Evolutionary conservation across 768 basidiomycete species (phyloP).

Genomic region (Sistotremastrum niveocremeum): DNA sequence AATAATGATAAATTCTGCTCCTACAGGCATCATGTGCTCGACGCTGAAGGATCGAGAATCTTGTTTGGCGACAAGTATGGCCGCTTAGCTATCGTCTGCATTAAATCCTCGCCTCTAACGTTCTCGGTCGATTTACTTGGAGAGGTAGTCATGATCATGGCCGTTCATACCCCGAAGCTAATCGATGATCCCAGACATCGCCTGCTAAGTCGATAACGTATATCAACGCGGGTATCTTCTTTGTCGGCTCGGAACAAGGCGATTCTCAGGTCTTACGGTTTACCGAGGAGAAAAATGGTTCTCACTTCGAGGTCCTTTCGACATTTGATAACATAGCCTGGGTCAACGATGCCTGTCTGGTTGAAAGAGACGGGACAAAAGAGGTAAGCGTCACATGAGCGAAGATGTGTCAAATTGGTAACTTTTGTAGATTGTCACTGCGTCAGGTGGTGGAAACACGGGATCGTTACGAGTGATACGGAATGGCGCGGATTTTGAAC

Average conservation of each 20-base stretch:
- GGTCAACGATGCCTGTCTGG: slow-evolving; percentile 66
- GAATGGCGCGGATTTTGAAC: slow-evolving; percentile 70
- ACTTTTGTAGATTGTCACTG: slow-evolving; percentile 55
- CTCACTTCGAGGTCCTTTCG: slow-evolving; percentile 47
- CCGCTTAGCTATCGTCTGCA: slow-evolving; percentile 48
- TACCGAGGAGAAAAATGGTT: slow-evolving; percentile 37
- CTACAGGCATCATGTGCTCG: slow-evolving; percentile 19
- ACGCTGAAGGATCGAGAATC: slow-evolving; percentile 31
- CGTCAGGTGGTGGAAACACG: slow-evolving; percentile 66
- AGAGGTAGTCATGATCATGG: slow-evolving; percentile 30
- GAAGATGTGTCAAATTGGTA: neutral
- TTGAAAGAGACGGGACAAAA: slow-evolving; percentile 56
- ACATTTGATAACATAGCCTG: slow-evolving; percentile 70
- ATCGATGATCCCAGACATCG: slow-evolving; percentile 36
- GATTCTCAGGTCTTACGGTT: slow-evolving; percentile 69
- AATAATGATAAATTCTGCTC: neutral
- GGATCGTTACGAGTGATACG: slow-evolving; percentile 69
- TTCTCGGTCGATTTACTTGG: slow-evolving; percentile 56
- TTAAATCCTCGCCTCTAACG: slow-evolving; percentile 27
- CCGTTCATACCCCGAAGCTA: neutral
- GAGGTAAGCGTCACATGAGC: slow-evolving; percentile 31
- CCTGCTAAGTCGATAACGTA: slow-evolving; percentile 60
- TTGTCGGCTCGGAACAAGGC: slow-evolving; percentile 70
- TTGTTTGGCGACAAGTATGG: slow-evolving; percentile 64
- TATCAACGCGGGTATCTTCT: slow-evolving; percentile 54